phyloP scores from a whole-genome alignment of 768 basidiomycete species.

The Mycena capillaripes region DNA sequence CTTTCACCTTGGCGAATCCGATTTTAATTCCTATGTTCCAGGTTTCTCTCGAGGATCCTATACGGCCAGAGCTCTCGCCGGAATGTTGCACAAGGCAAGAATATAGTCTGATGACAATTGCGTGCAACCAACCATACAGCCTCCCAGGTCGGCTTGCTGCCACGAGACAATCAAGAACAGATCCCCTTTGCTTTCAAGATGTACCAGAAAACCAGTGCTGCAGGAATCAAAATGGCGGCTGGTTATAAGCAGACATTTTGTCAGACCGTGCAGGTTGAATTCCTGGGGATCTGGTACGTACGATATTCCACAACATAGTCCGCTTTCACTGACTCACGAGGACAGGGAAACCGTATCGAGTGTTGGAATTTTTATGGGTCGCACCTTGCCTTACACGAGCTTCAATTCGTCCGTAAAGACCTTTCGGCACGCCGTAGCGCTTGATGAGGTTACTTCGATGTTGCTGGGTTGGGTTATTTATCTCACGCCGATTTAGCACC shows the following conservation, averaged over 20 bases:
- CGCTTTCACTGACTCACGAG: neutral
- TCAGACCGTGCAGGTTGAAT: conserved; percentile 77
- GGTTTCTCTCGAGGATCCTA: conserved; percentile 85
- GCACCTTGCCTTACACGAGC: conserved; percentile 76
- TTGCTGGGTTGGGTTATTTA: neutral
- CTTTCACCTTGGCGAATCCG: conserved; percentile 16
- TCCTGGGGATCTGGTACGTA: conserved; percentile 82
- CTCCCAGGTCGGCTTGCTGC: conserved; percentile 78
- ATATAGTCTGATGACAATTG: neutral
- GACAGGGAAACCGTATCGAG: conserved; percentile 85
- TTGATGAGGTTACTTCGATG: conserved; percentile 73
- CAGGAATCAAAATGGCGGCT: conserved; percentile 61
- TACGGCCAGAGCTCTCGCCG: conserved; percentile 80
- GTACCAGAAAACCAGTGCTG: conserved; percentile 67
- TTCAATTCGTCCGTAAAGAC: conserved; percentile 74
- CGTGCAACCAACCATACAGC: neutral
- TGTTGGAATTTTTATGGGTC: conserved; percentile 74
- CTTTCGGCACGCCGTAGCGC: conserved; percentile 83
- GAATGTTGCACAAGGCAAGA: conserved; percentile 77
- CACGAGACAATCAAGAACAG: conserved; percentile 76
- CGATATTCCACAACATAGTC: neutral
- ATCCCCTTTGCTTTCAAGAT: conserved; percentile 82
- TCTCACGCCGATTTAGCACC: conserved; percentile 24
- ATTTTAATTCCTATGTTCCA: conserved; percentile 37
- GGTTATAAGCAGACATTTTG: conserved; percentile 85